These are phyloP conservation scores for Talaromyces funiculosus DNA, from an alignment of 2,329 filamentous ascomycete species.

Conservation along the genomic window DNA sequence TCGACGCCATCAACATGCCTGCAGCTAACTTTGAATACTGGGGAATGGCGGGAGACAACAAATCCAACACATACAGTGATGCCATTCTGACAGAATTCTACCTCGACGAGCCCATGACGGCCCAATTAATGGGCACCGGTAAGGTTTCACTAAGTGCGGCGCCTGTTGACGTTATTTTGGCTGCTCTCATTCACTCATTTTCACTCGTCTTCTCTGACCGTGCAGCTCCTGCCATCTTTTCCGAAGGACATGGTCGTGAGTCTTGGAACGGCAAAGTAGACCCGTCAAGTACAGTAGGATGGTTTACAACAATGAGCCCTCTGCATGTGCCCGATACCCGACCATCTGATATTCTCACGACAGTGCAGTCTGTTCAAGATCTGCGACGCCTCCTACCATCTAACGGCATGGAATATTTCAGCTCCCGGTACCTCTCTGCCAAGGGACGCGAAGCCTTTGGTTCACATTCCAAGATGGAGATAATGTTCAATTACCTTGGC, in stretches of 20 bases:
- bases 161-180: conserved; percentile 6
- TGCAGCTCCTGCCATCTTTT: neutral
- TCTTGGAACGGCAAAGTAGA: neutral
- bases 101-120: neutral
- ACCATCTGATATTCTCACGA: neutral
- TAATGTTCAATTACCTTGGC: conserved; percentile 1
- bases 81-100: neutral
- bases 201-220: neutral
- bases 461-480: neutral
- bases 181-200: neutral
- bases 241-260: conserved; percentile 2
- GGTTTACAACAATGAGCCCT: conserved; percentile 5
- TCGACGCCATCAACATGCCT: neutral
- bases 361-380: neutral
- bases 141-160: conserved; percentile 1
- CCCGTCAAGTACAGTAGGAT: neutral
- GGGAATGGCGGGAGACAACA: neutral
- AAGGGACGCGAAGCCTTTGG: neutral
- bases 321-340: neutral
- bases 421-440: neutral
- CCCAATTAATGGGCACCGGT: neutral
- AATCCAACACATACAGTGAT: neutral
- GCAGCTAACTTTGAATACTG: neutral
- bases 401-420: neutral
- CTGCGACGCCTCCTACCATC: neutral